phyloP scores from a whole-genome alignment of 768 basidiomycete genomes.

The Boletus pseudo-olivaceus region DNA sequence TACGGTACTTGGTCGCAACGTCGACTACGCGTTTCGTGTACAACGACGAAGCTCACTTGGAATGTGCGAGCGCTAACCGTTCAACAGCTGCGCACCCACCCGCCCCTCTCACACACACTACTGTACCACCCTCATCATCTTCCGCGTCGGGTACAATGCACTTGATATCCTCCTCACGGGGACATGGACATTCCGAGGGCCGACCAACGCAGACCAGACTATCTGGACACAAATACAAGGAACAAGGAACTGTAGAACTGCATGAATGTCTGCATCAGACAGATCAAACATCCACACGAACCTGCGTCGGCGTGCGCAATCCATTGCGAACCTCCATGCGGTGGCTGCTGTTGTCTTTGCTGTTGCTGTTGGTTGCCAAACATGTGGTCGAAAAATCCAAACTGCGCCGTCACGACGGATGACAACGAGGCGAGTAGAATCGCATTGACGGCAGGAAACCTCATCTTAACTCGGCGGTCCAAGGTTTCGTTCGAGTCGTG shows the following conservation, averaged over 20 bases:
- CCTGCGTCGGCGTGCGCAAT: slow-evolving; percentile 61
- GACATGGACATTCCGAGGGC: slow-evolving; percentile 72
- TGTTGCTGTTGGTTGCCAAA: slow-evolving; percentile 57
- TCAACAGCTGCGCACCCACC: slow-evolving; percentile 63
- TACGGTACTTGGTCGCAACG: not conserved
- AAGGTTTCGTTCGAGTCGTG: not conserved
- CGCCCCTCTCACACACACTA: slow-evolving; percentile 66
- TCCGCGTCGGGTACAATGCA: slow-evolving; percentile 65
- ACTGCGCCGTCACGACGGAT: slow-evolving; percentile 55
- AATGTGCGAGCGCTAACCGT: slow-evolving; percentile 33
- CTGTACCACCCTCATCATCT: slow-evolving; percentile 54
- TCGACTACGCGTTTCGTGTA: not conserved
- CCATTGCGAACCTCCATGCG: slow-evolving; percentile 56
- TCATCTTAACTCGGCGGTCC: slow-evolving; percentile 11
- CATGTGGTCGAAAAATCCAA: slow-evolving; percentile 77
- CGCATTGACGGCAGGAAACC: not conserved
- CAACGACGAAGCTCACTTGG: slow-evolving; percentile 5
- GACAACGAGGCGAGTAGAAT: slow-evolving; percentile 22
- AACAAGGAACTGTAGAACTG: slow-evolving; percentile 58
- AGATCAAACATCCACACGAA: slow-evolving; percentile 29
- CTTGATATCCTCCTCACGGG: slow-evolving; percentile 70
- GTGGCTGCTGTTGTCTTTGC: slow-evolving; percentile 48
- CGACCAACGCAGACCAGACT: slow-evolving; percentile 61
- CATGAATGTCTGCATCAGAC: not conserved
- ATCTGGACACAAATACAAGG: slow-evolving; percentile 70